Base-by-base conservation (phyloP, 306 rosid genomes). In the Quercus ilex region DNA sequence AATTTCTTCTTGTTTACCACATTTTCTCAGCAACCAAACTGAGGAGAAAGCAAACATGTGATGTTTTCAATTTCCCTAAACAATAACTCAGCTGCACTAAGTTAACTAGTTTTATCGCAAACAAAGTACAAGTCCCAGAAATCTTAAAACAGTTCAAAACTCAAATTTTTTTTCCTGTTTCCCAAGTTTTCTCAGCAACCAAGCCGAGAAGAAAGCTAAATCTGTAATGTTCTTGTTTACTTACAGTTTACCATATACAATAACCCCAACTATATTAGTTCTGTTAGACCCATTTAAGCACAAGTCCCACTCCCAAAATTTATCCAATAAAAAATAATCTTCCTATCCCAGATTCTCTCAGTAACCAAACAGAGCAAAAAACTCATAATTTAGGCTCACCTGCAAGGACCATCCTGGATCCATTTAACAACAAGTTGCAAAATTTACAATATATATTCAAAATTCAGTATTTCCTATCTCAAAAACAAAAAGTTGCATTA, bases 351-450 rank as follows among this genome's bases (percentile, higher is more conserved):
- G 64, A 23, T 41, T 51, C 52, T 26, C 67, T 52, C 64, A 71
- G 33, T 30, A 25, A 68, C 60, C 17, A 59, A 56, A 8, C 28
- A 78, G 51, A 28, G 49, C 30, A 73, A 19, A 69, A 55, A 38
- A 55, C 75, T 19, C 28, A 38, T 59, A 25, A 71, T 28, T 65
- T 18, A 51, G 55, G 20, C 55, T 49, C 57, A 83, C 96, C 94
- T 86, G 58, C 55, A 83, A 79, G 92, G 79, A 60, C 80, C 51
- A 67, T 8, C 46, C 46, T 41, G 12, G 46, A 41, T 41, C 0
- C 17, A 49, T 12, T 12, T 49, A 49, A 13, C 15, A 10, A 49
- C 0, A 49, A 49, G 53, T 49, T 12, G 17, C 53, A 49, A 49
- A 49, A 12, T 49, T 49, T 49, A 11, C 53, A 49, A 49, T 3